phyloP scores from a whole-genome alignment of 108 stramenopile genomes.

The Cafeteria roenbergensis region DNA sequence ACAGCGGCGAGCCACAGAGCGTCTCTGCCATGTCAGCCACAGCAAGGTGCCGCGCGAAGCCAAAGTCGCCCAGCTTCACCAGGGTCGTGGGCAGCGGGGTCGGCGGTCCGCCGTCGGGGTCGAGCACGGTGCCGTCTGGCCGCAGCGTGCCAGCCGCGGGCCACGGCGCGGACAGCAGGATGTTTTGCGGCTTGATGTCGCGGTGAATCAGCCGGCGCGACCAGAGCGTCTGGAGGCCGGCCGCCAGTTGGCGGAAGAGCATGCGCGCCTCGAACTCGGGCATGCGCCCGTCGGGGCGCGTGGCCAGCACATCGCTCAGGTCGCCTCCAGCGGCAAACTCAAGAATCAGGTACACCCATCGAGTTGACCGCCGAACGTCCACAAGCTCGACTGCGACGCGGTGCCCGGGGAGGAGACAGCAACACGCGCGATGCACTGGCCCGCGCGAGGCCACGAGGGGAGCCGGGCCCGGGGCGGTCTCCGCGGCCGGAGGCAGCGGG shows the following conservation, averaged over 20 bases:
- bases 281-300: constrained; percentile 58
- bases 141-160: too few species aligned
- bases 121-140: neutral
- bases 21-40: constrained; percentile 78
- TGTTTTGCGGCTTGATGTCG: constrained; percentile 89
- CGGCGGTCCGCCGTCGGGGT: constrained; percentile 9
- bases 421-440: neutral
- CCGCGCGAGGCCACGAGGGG: too few species aligned
- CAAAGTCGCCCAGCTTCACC: constrained; percentile 88
- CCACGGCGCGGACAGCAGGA: constrained; percentile 79
- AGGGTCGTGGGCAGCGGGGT: constrained; percentile 28
- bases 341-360: constrained; percentile 73
- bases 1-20: constrained; percentile 81
- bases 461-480: neutral
- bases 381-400: constrained; percentile 49
- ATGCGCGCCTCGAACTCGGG: constrained; percentile 60
- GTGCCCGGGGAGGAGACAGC: too few species aligned
- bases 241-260: constrained; percentile 67
- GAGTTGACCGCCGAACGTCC: constrained; percentile 62
- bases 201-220: too few species aligned
- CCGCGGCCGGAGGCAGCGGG: neutral
- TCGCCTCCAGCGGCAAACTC: constrained; percentile 90
- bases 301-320: constrained; percentile 55
- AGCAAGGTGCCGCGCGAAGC: constrained; percentile 78
- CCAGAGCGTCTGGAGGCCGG: constrained; percentile 71